These are phyloP conservation scores for Colletotrichum nymphaeae DNA, from an alignment of 2,329 filamentous ascomycete species.

Conservation along the genomic window DNA sequence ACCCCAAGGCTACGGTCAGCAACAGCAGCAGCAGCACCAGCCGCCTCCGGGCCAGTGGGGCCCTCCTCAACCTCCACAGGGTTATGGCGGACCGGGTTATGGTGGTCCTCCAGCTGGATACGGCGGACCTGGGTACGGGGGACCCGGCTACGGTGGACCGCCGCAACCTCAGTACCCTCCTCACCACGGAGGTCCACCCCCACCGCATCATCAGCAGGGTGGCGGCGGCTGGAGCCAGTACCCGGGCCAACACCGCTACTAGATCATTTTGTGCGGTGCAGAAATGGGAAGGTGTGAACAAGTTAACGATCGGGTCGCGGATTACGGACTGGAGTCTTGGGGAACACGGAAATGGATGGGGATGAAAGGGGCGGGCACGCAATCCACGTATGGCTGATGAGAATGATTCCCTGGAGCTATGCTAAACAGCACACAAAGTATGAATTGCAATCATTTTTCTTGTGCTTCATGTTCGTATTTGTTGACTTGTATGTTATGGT, in stretches of 20 bases:
- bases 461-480: neutral
- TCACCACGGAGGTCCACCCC: slow-evolving; percentile 28
- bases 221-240: slow-evolving; percentile 49
- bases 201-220: slow-evolving; percentile 37
- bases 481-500: neutral
- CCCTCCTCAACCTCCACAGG: slow-evolving; percentile 36
- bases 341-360: slow-evolving; percentile 3
- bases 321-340: neutral
- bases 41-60: slow-evolving; percentile 39
- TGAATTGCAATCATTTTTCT: slow-evolving; percentile 10
- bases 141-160: slow-evolving; percentile 39
- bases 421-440: neutral
- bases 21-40: slow-evolving; percentile 41
- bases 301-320: neutral
- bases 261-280: neutral
- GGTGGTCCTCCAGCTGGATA: slow-evolving; percentile 37
- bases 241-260: slow-evolving; percentile 50
- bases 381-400: neutral
- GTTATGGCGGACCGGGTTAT: slow-evolving; percentile 45
- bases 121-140: slow-evolving; percentile 40
- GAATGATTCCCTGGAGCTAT: neutral
- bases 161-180: slow-evolving; percentile 32
- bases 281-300: neutral
- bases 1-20: slow-evolving; percentile 46
- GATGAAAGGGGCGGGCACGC: neutral